Base-by-base conservation (phyloP, 495 filamentous ascomycete genomes). In the Xylaria telfairii region DNA sequence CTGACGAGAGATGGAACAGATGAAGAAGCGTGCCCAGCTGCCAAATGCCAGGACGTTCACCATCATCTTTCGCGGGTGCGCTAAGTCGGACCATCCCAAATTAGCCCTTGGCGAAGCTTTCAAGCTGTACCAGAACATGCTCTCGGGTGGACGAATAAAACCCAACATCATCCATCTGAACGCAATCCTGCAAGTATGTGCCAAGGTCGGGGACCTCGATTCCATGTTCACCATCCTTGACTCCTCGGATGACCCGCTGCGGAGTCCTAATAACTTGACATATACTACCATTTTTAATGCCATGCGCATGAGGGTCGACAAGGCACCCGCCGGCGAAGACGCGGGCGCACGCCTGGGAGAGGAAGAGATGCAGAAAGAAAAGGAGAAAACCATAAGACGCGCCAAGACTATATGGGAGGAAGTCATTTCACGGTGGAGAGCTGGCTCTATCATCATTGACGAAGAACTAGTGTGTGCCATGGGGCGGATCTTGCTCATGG, bases 1-100 rank as follows among this genome's bases (percentile, higher is more conserved):
- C 37, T 70, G 37, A 67, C 46, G 37, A 28, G 44, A 28, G 15
- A n/a, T 30, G 67, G 19, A 34, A 44, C 51, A 96, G 92, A 99
- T 99, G 96, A 99, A 98, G 81, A 98, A 98, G 81, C 86, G 93
- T 21, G 90, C 83, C 41, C 89, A 92, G 68, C 81, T 81, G 32
- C 96, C 96, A 0, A 93, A 93, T 76, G 81, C 87, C 3, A 83
- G 87, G 66, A 97, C 95, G 0, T 97, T 91, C 77, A 95, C 92
- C 3, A 90, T 92, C 61, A 90, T 98, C 68, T 87, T 99, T 74
- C 85, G 89, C 28, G 96, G 95, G 26, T 86, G 93, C 24, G 84
- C 89, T 26, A 71, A 80, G n/a, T 83, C 89, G 49, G 63, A 83
- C 1, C 81, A 88, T 34, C 81, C 83, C 17, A 77, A 81, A 41